Conservation (phyloP, 2,329 filamentous ascomycete species). For the Endocalyx cinctus region DNA sequence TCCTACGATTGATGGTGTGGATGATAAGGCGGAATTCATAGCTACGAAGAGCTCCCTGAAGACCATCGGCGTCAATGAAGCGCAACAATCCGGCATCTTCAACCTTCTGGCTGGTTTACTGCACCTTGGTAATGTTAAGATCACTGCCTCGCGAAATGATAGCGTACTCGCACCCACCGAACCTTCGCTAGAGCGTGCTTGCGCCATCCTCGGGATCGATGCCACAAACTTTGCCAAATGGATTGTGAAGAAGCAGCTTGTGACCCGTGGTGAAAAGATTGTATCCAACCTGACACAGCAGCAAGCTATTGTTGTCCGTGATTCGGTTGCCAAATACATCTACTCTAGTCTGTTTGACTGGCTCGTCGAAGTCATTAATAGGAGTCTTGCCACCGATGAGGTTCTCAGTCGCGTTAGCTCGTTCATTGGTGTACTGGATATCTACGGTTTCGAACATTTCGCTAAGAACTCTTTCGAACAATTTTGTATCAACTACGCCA, state of each 20-base stretch:
- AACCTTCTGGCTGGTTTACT: conserved; percentile 83
- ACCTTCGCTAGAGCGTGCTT: conserved; percentile 76
- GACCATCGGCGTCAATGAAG: conserved; percentile 76
- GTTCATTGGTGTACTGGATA: conserved; percentile 98
- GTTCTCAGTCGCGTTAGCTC: conserved; percentile 77
- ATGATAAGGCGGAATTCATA: conserved; percentile 90
- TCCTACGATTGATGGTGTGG: conserved; percentile 86
- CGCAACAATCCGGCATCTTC: conserved; percentile 81
- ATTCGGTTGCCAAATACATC: conserved; percentile 97
- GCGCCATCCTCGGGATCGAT: conserved; percentile 82
- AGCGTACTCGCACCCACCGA: conserved; percentile 78
- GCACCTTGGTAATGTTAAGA: conserved; percentile 95
- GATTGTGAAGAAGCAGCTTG: conserved; percentile 98
- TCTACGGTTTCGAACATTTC: conserved; percentile 98
- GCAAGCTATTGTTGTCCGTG: conserved; percentile 88
- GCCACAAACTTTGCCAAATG: conserved; percentile 85
- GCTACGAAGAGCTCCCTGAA: conserved; percentile 81
- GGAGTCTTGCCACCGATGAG: conserved; percentile 81
- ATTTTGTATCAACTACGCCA: conserved; percentile 99
- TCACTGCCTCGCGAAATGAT: conserved; percentile 83
- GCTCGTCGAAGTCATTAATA: conserved; percentile 96
- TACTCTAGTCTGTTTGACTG: conserved; percentile 98
- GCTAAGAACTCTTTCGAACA: conserved; percentile 99
- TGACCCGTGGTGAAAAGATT: conserved; percentile 96
- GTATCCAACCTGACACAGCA: conserved; percentile 91